Base-by-base conservation (phyloP, 164 flowering plant species). In the Stephania yunnanensis region DNA sequence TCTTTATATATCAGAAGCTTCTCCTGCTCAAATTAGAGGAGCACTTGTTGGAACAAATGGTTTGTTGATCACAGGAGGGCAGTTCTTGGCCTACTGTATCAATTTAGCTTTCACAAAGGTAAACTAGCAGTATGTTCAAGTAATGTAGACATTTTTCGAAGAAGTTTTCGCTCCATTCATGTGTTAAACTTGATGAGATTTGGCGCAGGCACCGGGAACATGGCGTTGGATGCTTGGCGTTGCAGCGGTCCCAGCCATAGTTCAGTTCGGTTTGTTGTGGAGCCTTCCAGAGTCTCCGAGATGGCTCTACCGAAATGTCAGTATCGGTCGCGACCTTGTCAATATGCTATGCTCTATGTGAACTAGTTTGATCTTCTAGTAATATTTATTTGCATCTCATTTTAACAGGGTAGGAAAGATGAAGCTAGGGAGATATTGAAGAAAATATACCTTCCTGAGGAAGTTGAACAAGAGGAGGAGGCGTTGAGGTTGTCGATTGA, bases 181-280 rank as follows among this genome's bases (percentile, higher is more conserved):
- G n/a, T 61, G 66, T n/a, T 61, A n/a, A 61, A 19, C 6, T 61
- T 15, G 25, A 61, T 19, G 66, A 8, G 66, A 61, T 44, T 80
- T 84, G 71, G 74, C 79, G 78, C 84, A 85, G 98, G 85, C 78
- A 42, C 89, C 75, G 1, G 91, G 89, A 73, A 91, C 97, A 1
- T 91, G 98, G 98, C 86, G 94, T 15, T 92, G 91, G 97, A 95
- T 95, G 98, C 96, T 93, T 74, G 98, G 99, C 2, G 83, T 92
- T 0, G 97, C 99, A 0, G 94, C 80, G 15, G 20, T 90, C 72
- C 99, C 98, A 1, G 90, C 99, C n/a, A 1, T 88, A 0, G 70
- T 93, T 75, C 99, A 93, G 77, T 89, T 91, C 69, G 2, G 87
- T 0, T 74, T 93, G 70, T 92, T 95, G 97, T 29, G 85, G 42